These are phyloP conservation scores for Aschersonia sp. DNA, from an alignment of 2,329 filamentous ascomycete species.

Conservation along the genomic window DNA sequence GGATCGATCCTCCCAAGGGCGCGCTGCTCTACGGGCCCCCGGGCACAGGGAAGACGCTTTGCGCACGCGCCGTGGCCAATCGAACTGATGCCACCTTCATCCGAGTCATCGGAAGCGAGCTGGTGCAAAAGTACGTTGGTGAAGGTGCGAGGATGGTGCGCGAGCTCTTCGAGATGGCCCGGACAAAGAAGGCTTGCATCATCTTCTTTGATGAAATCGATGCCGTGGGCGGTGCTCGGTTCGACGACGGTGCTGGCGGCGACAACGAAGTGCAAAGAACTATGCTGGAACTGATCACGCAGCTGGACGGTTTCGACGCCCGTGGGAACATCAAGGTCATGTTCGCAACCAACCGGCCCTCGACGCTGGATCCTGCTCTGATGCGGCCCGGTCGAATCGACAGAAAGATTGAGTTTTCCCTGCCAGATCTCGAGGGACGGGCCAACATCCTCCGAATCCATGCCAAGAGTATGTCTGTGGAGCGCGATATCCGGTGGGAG, in stretches of 20 bases:
- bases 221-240: constrained; percentile 86
- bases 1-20: constrained; percentile 96
- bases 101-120: constrained; percentile 90
- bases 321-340: constrained; percentile 99
- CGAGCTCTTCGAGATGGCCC: constrained; percentile 97
- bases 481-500: constrained; percentile 98
- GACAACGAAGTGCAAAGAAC: constrained; percentile 97
- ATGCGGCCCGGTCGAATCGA: constrained; percentile 97
- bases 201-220: constrained; percentile 97
- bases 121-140: constrained; percentile 98
- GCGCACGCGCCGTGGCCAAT: constrained; percentile 92
- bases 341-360: constrained; percentile 96
- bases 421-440: constrained; percentile 91
- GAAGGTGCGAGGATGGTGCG: constrained; percentile 97
- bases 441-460: constrained; percentile 97
- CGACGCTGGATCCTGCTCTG: constrained; percentile 86
- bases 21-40: constrained; percentile 92
- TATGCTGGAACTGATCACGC: constrained; percentile 95
- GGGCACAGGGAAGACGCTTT: constrained; percentile 97
- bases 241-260: constrained; percentile 90
- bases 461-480: constrained; percentile 98
- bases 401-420: constrained; percentile 95
- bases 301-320: constrained; percentile 91
- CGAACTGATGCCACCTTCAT: constrained; percentile 98
- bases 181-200: constrained; percentile 98